Percentiles rank a stretch among this genome's conserved stretches.
Conservation (phyloP, 1,284 basidiomycete genomes). For the Tremellales sp. region DNA sequence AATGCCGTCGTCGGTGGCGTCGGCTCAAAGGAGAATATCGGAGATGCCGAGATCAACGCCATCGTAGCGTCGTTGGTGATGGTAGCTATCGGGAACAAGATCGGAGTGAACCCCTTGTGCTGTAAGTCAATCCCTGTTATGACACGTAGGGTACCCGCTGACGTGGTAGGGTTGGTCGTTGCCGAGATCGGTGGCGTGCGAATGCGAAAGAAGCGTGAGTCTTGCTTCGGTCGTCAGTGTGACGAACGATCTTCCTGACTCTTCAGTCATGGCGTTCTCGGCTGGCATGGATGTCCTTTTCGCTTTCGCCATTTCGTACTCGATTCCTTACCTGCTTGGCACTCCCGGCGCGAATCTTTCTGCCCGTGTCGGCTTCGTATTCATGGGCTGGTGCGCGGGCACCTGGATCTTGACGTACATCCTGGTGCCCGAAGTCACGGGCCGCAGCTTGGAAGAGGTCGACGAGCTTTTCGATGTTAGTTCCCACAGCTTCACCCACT, state of each 20-base stretch:
- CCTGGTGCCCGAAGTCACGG: slow-evolving; percentile 16
- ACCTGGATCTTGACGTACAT: slow-evolving; percentile 17
- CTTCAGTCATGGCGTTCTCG: slow-evolving; percentile 7
- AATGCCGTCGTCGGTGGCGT: slow-evolving; percentile 7
- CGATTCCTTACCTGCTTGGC: slow-evolving; percentile 14
- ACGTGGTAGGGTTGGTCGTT: too few species aligned
- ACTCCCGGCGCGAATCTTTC: slow-evolving; percentile 15
- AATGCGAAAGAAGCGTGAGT: slow-evolving; percentile 14
- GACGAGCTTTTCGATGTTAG: slow-evolving; percentile 16
- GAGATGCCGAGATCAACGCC: slow-evolving; percentile 1
- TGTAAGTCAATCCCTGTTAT: too few species aligned
- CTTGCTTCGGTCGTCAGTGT: too few species aligned
- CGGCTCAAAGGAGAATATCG: not conserved
- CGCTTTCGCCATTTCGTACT: slow-evolving; percentile 11
- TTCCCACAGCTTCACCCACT: too few species aligned
- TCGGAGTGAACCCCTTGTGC: too few species aligned
- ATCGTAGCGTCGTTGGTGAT: slow-evolving; percentile 6
- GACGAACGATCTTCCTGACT: too few species aligned
- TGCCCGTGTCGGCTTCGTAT: not conserved
- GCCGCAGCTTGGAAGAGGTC: slow-evolving; percentile 13
- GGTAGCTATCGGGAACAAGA: slow-evolving; percentile 2
- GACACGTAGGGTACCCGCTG: too few species aligned
- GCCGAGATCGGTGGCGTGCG: slow-evolving; percentile 17
- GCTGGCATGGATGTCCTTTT: slow-evolving; percentile 8
- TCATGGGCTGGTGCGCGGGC: slow-evolving; percentile 13